Evolutionary conservation across 306 rosid genomes (phyloP), one percentile per base, ranked within the genome.

Genomic region (Ammopiptanthus mongolicus): DNA sequence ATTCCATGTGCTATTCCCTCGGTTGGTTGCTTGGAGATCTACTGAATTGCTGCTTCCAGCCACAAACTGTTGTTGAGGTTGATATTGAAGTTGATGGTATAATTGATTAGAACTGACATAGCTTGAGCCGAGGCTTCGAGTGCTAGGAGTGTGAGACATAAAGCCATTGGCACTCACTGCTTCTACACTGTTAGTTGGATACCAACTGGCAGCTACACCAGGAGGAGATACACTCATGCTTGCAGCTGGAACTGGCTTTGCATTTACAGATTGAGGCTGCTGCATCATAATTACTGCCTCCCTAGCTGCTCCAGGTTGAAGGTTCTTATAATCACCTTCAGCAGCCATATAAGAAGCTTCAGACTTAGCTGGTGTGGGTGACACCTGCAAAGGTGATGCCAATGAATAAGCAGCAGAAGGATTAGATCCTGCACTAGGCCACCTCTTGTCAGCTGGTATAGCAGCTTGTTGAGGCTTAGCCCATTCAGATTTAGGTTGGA

Each of bases 41-140:
- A 81, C 87, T 14, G 85, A 77, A 73, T 79, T 63, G 71, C 79
- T 59, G 56, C 68, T 64, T 1, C 93, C 83, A 31, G 87, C 60
- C 52, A 76, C 67, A 76, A 83, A 79, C 48, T 86, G 93, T 58
- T 83, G 91, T 18, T 79, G 88, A 39, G 88, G 87, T 57, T 81
- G 96, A 85, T 86, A 80, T 39, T 87, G 96, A 74, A 80, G 84
- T 59, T 91, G 98, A 65, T 86, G 84, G 83, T 85, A 87, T 86
- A 87, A 76, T 70, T 87, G 96, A 86, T 79, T 88, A 36, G 89
- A 67, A 71, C 80, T 74, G 65, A 80, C 61, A 69, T 81, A 83
- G 74, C 77, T 87, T 5, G 88, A 70, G 68, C 84, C 76, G 74
- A 76, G 89, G 79, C 84, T 81, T 84, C 85, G 76, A 29, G 80